phyloP scores from a whole-genome alignment of 192 early-diverging fungal genomes.

The Podila verticillata region DNA sequence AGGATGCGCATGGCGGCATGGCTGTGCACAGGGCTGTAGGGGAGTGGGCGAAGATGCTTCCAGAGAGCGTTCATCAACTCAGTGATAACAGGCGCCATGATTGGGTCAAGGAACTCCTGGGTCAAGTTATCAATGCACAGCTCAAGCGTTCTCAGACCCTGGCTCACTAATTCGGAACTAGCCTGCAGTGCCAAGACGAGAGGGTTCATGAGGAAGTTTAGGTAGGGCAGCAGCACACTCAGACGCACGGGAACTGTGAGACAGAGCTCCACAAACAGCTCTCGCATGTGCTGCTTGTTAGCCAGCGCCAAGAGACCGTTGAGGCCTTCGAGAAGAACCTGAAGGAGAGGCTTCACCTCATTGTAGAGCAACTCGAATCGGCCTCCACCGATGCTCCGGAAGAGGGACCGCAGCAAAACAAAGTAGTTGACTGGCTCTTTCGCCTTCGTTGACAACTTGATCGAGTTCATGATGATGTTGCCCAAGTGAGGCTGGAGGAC shows the following conservation, averaged over 20 bases:
- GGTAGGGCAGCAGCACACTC: conserved; percentile 90
- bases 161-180: conserved; percentile 93
- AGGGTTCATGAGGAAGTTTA: conserved; percentile 96
- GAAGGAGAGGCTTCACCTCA: conserved; percentile 93
- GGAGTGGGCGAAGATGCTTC: conserved; percentile 88
- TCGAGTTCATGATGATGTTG: conserved; percentile 88
- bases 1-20: conserved; percentile 91
- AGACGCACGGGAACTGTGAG: conserved; percentile 96
- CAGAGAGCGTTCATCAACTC: conserved; percentile 96
- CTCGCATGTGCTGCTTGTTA: conserved; percentile 85
- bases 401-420: conserved; percentile 86
- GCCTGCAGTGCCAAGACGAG: conserved; percentile 93
- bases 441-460: conserved; percentile 85
- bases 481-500: conserved; percentile 94
- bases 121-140: conserved; percentile 98
- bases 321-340: conserved; percentile 90
- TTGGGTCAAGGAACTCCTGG: conserved; percentile 96
- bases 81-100: conserved; percentile 91
- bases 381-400: conserved; percentile 97
- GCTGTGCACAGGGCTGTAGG: conserved; percentile 85
- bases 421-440: conserved; percentile 94
- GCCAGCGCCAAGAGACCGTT: conserved; percentile 84
- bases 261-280: conserved; percentile 98
- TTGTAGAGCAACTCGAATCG: conserved; percentile 95
- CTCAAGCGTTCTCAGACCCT: conserved; percentile 95